Base-by-base conservation (phyloP, 2,329 filamentous ascomycete genomes). In the Aspergillus pseudoviridinutans region DNA sequence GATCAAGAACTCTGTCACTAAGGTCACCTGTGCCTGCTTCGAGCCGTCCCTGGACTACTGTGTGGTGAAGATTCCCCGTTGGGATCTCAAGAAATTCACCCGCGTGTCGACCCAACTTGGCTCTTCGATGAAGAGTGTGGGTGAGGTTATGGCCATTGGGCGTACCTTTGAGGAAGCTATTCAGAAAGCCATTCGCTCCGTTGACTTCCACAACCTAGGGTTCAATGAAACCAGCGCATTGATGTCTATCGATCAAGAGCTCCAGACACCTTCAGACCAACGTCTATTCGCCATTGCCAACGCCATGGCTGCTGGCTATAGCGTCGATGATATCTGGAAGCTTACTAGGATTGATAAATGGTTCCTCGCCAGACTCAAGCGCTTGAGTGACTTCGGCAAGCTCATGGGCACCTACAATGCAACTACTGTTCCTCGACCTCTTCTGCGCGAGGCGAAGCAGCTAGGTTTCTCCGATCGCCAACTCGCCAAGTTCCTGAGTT, bases 61-160 rank as follows among this genome's bases (percentile, higher is more conserved):
- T 53, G 94, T 97, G 20, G 93, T 97, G 67, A 99, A 99, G 85
- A 97, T 99, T 80, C 94, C 94, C 50, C 86, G 94, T 66, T 99
- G 94, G 94, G 94, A 99, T 78, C 78, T 99, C 71, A 97, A 97
- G 83, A 99, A 99, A 79, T 99, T 99, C 78, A 96, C 91, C 28
- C 87, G 94, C 64, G 94, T 97, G 24, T 97, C 93, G 3, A 97
- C 92, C 1, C 89, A 95, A 71, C 88, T 99, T 25, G 93, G 92
- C 29, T 97, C 94, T 3, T 96, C 93, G 12, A 99, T 99, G 94
- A 99, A 97, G 87, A 96, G 91, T 84, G 92, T 99, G 54, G 94
- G 94, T 71, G 94, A 99, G 75, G 94, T 99, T 64, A 97, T 99
- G 94, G 93, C 90, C 69, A 97, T 99, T 66, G 94, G 94, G 57